These are phyloP conservation scores for Chondrostereum purpureum DNA, from an alignment of 1,284 basidiomycete species.

Conservation along the genomic window DNA sequence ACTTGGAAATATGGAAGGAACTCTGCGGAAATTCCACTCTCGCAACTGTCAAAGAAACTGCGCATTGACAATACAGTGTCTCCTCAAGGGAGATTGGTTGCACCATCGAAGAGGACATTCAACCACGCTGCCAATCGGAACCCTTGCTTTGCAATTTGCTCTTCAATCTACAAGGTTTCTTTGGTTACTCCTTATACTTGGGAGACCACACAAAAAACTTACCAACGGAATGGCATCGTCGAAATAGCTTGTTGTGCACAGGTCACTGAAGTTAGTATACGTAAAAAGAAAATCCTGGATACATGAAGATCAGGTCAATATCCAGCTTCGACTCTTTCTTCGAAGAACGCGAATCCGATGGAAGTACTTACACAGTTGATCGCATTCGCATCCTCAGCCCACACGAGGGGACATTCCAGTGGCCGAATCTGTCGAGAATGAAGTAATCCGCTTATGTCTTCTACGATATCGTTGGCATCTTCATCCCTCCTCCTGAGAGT, in stretches of 20 bases:
- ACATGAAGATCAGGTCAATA: too few species aligned
- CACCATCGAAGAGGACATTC: conserved; percentile 44
- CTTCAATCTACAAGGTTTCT: conserved; percentile 37
- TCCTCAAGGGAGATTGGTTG: too few species aligned
- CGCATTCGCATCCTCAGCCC: conserved; percentile 45
- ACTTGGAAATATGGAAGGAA: too few species aligned
- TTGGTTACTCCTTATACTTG: too few species aligned
- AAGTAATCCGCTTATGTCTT: too few species aligned
- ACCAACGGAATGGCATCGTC: conserved; percentile 40
- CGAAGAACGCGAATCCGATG: too few species aligned
- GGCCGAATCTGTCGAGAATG: conserved; percentile 21
- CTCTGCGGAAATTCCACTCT: too few species aligned
- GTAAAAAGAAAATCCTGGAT: conserved; percentile 44
- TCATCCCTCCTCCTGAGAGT: conserved; percentile 22
- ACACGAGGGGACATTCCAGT: conserved; percentile 41
- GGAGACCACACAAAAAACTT: too few species aligned
- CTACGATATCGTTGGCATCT: conserved; percentile 28
- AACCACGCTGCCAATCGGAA: conserved; percentile 51
- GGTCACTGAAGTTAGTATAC: conserved; percentile 36
- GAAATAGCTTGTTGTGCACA: conserved; percentile 44
- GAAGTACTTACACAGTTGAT: too few species aligned
- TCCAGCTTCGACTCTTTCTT: too few species aligned
- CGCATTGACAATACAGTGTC: too few species aligned
- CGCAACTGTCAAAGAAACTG: too few species aligned
- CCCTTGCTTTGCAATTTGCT: conserved; percentile 50